phyloP scores from a whole-genome alignment of 2,329 filamentous ascomycete genomes.

The Aspergillus sp. region DNA sequence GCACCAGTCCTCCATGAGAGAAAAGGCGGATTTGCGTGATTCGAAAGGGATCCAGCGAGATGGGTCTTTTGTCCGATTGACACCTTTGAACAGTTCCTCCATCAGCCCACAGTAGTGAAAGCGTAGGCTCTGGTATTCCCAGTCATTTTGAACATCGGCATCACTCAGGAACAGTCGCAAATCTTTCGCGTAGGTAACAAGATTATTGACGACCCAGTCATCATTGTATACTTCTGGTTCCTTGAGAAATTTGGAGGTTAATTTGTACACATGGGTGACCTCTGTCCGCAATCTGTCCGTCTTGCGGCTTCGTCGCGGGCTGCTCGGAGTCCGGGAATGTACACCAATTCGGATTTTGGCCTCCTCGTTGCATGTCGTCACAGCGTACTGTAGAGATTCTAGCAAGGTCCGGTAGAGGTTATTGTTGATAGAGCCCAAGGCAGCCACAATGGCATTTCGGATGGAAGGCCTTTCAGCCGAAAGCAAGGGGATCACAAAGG shows the following conservation, averaged over 20 bases:
- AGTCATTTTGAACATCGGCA: slow-evolving; percentile 89
- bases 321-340: slow-evolving; percentile 84
- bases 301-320: slow-evolving; percentile 76
- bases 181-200: slow-evolving; percentile 88
- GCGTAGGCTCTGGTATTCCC: slow-evolving; percentile 88
- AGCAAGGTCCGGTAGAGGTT: slow-evolving; percentile 90
- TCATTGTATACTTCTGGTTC: slow-evolving; percentile 78
- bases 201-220: slow-evolving; percentile 86
- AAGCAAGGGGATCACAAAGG: slow-evolving; percentile 85
- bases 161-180: slow-evolving; percentile 94
- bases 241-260: slow-evolving; percentile 87
- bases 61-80: slow-evolving; percentile 82
- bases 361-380: slow-evolving; percentile 84
- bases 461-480: slow-evolving; percentile 80
- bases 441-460: slow-evolving; percentile 85
- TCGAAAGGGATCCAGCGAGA: slow-evolving; percentile 98
- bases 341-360: slow-evolving; percentile 74
- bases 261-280: slow-evolving; percentile 92
- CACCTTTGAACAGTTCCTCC: slow-evolving; percentile 89
- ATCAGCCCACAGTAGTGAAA: slow-evolving; percentile 93
- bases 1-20: slow-evolving; percentile 99
- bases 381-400: slow-evolving; percentile 85
- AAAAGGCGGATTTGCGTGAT: slow-evolving; percentile 90
- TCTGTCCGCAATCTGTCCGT: slow-evolving; percentile 90
- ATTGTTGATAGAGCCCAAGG: slow-evolving; percentile 91